Percentiles rank a stretch among this genome's conserved stretches.
These are phyloP conservation scores for Gonapodya prolifera DNA, from an alignment of 192 early-diverging fungal genomes.

Conservation along the genomic window DNA sequence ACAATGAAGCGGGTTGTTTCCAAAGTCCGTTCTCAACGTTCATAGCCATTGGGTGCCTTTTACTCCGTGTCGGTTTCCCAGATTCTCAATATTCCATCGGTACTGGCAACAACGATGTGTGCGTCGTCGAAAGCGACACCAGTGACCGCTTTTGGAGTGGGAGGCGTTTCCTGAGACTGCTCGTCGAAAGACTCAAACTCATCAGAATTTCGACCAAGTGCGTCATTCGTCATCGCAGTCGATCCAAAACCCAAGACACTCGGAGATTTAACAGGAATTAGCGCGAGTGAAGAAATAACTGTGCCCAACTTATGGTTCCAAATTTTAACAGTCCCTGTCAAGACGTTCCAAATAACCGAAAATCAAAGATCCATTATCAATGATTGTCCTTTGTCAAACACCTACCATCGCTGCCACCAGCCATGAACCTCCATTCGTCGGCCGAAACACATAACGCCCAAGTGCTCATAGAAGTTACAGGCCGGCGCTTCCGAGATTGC, in stretches of 20 bases:
- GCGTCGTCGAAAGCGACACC: neutral
- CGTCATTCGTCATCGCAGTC: no score
- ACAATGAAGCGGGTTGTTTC: no score
- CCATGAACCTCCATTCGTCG: neutral
- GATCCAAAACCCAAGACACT: neutral
- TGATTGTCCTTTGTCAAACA: no score
- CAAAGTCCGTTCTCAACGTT: no score
- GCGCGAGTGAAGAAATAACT: neutral
- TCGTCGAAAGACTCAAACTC: neutral
- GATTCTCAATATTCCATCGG: neutral
- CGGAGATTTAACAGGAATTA: neutral
- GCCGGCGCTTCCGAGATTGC: neutral
- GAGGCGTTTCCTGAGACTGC: neutral
- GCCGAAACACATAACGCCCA: neutral
- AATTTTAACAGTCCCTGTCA: neutral
- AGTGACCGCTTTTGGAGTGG: neutral
- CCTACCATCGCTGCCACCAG: neutral
- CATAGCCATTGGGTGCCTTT: no score
- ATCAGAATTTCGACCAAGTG: no score
- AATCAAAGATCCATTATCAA: no score
- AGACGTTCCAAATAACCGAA: no score
- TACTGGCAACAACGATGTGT: neutral
- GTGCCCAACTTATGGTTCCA: neutral
- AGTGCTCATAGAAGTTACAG: neutral
- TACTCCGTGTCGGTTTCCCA: neutral